phyloP scores from a whole-genome alignment of 2,329 filamentous ascomycete genomes.

The Pseudogymnoascus sp. region DNA sequence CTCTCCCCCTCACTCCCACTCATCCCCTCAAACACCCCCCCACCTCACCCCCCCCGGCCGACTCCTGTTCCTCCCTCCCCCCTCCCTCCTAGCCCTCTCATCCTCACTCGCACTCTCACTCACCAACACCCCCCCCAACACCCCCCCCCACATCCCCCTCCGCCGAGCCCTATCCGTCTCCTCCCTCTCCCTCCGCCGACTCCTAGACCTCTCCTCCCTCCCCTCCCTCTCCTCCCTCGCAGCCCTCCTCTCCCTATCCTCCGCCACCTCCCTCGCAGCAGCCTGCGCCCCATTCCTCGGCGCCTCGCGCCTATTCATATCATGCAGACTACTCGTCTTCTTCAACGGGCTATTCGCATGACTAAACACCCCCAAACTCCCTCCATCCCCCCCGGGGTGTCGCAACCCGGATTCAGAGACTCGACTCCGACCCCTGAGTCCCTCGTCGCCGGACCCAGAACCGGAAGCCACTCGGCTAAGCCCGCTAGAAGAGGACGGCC shows the following conservation, averaged over 20 bases:
- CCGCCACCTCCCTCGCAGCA: constrained; percentile 33
- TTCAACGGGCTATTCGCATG: constrained; percentile 77
- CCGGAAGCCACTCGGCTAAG: neutral
- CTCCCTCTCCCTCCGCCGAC: no score
- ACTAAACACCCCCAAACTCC: constrained; percentile 70
- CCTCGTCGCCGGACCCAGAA: neutral
- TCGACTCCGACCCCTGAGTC: neutral
- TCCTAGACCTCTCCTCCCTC: no score
- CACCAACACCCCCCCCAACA: no score
- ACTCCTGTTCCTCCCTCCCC: no score
- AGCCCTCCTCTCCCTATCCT: no score
- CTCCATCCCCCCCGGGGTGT: constrained; percentile 59
- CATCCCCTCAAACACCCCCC: no score
- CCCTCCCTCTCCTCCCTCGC: no score
- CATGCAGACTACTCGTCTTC: constrained; percentile 59
- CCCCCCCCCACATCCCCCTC: no score
- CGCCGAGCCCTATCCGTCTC: no score
- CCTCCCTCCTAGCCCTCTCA: no score
- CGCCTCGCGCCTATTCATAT: constrained; percentile 27
- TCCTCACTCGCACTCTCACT: no score
- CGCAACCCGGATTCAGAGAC: constrained; percentile 2
- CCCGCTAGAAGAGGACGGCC: neutral
- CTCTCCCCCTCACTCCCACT: constrained; percentile 21
- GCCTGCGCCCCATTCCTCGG: constrained; percentile 55
- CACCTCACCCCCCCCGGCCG: no score